phyloP scores from a whole-genome alignment of 2,329 filamentous ascomycete species.

The Cercospora berteroae region DNA sequence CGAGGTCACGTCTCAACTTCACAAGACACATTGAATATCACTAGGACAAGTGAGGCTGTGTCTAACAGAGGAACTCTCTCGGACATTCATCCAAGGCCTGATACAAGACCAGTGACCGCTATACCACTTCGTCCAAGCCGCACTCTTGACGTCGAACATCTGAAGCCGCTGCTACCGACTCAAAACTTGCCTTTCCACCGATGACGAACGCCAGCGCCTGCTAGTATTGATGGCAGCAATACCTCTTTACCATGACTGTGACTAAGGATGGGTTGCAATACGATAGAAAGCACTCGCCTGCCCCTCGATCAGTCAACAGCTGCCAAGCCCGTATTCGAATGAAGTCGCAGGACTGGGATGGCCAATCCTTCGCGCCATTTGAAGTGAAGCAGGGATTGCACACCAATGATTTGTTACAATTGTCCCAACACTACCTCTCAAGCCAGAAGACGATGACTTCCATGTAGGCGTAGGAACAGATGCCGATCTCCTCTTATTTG shows the following conservation, averaged over 20 bases:
- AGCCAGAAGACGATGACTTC: slow-evolving; percentile 58
- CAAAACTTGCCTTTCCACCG: background rate
- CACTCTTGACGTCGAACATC: too few relatives aligned
- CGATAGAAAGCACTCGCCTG: too few relatives aligned
- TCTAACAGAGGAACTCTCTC: background rate
- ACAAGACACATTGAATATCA: background rate
- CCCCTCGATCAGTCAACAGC: background rate
- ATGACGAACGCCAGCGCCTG: background rate
- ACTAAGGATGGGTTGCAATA: background rate
- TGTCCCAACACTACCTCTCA: slow-evolving; percentile 61
- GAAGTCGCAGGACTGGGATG: background rate
- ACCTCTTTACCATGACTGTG: too few relatives aligned
- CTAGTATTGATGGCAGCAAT: background rate
- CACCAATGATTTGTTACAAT: slow-evolving; percentile 32
- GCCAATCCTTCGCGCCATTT: background rate
- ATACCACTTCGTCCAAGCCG: too few relatives aligned
- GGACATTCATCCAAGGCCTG: too few relatives aligned
- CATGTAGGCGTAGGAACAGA: slow-evolving; percentile 69
- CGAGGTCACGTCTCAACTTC: background rate
- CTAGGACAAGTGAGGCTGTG: background rate
- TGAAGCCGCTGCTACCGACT: background rate
- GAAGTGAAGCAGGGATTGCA: background rate
- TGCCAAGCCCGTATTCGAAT: background rate
- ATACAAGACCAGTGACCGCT: background rate
- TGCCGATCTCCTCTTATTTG: slow-evolving; percentile 67